Evolutionary conservation across 352 stramenopile species (phyloP), one percentile per base, ranked within the genome.

Genomic region (Pythium monospermum): DNA sequence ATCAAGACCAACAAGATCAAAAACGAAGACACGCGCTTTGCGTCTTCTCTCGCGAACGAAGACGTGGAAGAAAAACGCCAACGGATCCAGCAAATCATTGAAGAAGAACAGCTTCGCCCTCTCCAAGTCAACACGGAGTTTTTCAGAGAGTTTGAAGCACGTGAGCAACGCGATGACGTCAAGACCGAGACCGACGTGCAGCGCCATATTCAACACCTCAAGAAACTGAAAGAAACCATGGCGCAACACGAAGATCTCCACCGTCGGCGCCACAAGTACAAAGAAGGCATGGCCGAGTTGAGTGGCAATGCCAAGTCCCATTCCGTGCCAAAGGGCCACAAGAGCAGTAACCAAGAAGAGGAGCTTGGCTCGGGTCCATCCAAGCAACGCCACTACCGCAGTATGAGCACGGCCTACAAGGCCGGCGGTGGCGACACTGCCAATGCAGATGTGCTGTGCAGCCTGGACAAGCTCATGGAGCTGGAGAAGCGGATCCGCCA

Each of bases 1-100:
- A 92, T 94, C 69, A 93, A 92, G 54, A 93, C 74, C 6, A 94
- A 83, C 66, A 83, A 91, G 68, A 73, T 88, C 64, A 91, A 93
- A 58, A 62, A 64, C 25, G 73, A 87, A 38, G 81, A 91, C 67
- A 68, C 71, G 22, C 69, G 83, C 18, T 63, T 83, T n/a, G 57
- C 68, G 1, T 57, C 44, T 22, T 64, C 66, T n/a, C 64, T 71
- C 43, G 77, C 53, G 13, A 52, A 75, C 19, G 74, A 74, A n/a
- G 71, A 90, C n/a, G 61, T 64, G 22, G 73, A 90, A 49, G 85
- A 96, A 46, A 85, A 87, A 43, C 77, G 69, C n/a, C 85, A 83
- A 18, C 91, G 88, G 44, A 83, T 95, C 37, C 87, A 96, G 64
- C 83, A 94, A 57, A 85, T 97, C 49, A 91, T 97, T 30, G 83